A percentile compares a stretch with the other conserved stretches of the same genome.
Conservation (phyloP, 1,284 basidiomycete species). For the Pseudozyma hubeiensis region DNA sequence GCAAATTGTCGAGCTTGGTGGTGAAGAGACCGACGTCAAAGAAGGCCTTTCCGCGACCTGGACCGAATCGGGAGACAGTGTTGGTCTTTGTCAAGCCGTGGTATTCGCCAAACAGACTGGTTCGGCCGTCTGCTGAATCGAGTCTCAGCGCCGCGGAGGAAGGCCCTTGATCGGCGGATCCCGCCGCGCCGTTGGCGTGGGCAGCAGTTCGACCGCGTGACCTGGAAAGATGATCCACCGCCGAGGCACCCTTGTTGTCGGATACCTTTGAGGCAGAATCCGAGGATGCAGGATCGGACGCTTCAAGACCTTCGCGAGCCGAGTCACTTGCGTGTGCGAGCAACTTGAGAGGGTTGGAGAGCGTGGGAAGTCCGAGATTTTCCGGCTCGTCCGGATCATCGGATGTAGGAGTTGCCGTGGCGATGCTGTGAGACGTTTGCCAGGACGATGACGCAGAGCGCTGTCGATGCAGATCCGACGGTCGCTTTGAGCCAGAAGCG, state of each 20-base stretch:
- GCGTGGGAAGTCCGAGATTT: constrained; percentile 47
- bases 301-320: constrained; percentile 32
- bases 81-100: constrained; percentile 24
- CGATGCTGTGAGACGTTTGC: constrained; percentile 31
- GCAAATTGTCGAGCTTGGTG: constrained; percentile 43
- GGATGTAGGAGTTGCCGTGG: constrained; percentile 40
- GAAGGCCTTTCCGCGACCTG: constrained; percentile 45
- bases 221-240: not conserved
- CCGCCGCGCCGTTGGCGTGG: constrained; percentile 3
- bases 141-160: not conserved
- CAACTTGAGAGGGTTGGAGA: constrained; percentile 51
- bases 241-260: constrained; percentile 1
- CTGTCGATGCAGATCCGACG: constrained; percentile 24
- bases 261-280: not conserved
- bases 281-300: constrained; percentile 6
- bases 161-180: not conserved
- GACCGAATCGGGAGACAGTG: constrained; percentile 39
- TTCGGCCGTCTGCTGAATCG: constrained; percentile 3
- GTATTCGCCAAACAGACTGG: constrained; percentile 27
- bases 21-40: constrained; percentile 48
- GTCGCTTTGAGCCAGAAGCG: not conserved
- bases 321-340: constrained; percentile 49
- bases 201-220: not conserved
- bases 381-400: constrained; percentile 51
- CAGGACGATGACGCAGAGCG: constrained; percentile 27